Evolutionary conservation across 768 basidiomycete species (phyloP).

Genomic region (Pisolithus sp.): DNA sequence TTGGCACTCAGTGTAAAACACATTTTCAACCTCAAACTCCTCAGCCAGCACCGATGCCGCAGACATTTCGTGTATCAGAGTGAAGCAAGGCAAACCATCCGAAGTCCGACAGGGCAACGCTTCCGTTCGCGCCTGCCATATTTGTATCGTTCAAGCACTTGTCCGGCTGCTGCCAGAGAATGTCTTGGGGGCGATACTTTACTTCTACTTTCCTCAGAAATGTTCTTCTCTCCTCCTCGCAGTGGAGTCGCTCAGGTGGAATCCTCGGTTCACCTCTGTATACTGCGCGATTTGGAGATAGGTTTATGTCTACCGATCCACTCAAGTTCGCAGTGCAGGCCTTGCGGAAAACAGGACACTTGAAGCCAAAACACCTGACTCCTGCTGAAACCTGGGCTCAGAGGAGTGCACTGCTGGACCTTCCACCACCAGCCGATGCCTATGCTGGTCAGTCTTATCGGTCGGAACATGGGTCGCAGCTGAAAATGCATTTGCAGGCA

Average conservation of each 20-base stretch:
- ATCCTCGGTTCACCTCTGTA: not conserved
- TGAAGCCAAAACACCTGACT: slow-evolving; percentile 13
- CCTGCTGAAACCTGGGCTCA: slow-evolving; percentile 35
- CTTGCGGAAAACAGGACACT: slow-evolving; percentile 10
- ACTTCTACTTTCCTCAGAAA: slow-evolving; percentile 9
- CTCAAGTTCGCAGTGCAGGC: not conserved
- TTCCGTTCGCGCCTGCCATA: not conserved
- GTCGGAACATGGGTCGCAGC: not conserved
- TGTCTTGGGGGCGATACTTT: slow-evolving; percentile 18
- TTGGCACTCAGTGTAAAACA: slow-evolving; percentile 1
- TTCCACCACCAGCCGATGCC: slow-evolving; percentile 38
- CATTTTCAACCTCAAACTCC: slow-evolving; percentile 76
- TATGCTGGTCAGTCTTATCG: slow-evolving; percentile 46
- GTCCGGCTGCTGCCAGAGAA: not conserved
- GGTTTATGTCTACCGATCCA: not conserved
- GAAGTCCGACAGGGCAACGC: slow-evolving; percentile 15
- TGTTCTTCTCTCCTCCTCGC: not conserved
- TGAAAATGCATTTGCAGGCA: slow-evolving; percentile 39
- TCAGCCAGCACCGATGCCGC: slow-evolving; percentile 63
- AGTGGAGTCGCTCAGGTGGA: not conserved
- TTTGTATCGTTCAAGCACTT: slow-evolving; percentile 2
- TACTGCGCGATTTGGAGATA: not conserved
- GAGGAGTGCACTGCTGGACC: slow-evolving; percentile 13
- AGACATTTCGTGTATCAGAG: slow-evolving; percentile 40
- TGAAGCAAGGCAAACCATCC: slow-evolving; percentile 8